Evolutionary conservation across 352 stramenopile species (phyloP).

Genomic region (Phytophthora melonis): DNA sequence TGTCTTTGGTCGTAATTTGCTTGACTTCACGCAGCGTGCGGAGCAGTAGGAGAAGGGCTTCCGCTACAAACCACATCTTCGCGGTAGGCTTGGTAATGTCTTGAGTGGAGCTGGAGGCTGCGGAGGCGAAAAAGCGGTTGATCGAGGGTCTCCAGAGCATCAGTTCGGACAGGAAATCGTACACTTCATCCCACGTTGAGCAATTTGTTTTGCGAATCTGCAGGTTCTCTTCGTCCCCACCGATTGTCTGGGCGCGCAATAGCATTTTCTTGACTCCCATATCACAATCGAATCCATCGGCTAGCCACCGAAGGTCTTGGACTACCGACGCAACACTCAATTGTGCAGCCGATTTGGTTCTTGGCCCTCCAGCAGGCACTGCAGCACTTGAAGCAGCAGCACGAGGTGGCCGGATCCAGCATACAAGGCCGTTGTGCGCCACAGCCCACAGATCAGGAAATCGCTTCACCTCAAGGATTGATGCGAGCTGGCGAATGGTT

Average conservation of each 20-base stretch:
- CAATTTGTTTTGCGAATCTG: slow-evolving; percentile 13
- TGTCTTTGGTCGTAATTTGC: slow-evolving; percentile 45
- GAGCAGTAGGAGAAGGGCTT: slow-evolving; percentile 52
- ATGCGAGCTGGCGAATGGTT: slow-evolving; percentile 6
- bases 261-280: slow-evolving; percentile 11
- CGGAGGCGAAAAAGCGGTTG: slow-evolving; percentile 27
- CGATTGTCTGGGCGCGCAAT: slow-evolving; percentile 11
- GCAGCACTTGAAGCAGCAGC: not conserved
- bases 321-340: slow-evolving; percentile 8
- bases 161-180: slow-evolving; percentile 30
- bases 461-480: slow-evolving; percentile 1
- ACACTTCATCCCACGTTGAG: slow-evolving; percentile 35
- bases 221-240: slow-evolving; percentile 1
- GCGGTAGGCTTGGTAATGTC: slow-evolving; percentile 12
- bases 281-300: slow-evolving; percentile 10
- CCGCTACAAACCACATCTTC: slow-evolving; percentile 45
- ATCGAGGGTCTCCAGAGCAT: slow-evolving; percentile 34
- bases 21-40: slow-evolving; percentile 54
- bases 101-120: not conserved
- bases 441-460: slow-evolving; percentile 24
- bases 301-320: slow-evolving; percentile 1
- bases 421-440: not conserved
- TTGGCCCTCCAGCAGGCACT: not conserved
- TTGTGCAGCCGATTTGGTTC: slow-evolving; percentile 1
- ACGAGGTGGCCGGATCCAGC: slow-evolving; percentile 5